Conservation (phyloP, 257 asterid species). For the Capsicum pubescens region DNA sequence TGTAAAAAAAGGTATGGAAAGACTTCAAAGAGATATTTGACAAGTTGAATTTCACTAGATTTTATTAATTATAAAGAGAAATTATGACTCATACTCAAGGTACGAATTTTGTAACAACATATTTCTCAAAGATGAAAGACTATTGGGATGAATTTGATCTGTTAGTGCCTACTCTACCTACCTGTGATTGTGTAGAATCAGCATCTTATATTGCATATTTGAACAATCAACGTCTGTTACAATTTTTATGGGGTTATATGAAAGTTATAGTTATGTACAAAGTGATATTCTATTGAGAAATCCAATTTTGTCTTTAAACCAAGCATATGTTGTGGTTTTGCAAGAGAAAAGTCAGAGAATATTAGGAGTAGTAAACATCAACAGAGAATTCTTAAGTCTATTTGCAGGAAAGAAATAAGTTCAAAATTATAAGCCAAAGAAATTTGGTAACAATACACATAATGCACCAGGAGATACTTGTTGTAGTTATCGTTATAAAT, state of each 20-base stretch:
- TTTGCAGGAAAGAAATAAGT: too few species aligned
- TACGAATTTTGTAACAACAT: too few species aligned
- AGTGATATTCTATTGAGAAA: not conserved
- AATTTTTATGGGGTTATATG: not conserved
- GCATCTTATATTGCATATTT: fast-evolving
- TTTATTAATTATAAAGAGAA: not conserved
- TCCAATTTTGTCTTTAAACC: not conserved
- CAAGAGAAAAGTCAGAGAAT: not conserved
- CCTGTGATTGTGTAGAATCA: too few species aligned
- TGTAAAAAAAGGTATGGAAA: too few species aligned
- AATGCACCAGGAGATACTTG: too few species aligned
- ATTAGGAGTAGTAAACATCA: not conserved
- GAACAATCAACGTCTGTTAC: not conserved
- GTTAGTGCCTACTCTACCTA: not conserved
- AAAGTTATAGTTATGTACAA: not conserved
- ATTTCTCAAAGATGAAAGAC: too few species aligned
- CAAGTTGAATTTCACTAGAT: not conserved
- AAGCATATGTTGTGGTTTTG: not conserved
- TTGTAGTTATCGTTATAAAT: too few species aligned
- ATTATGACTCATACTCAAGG: not conserved
- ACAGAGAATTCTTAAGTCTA: not conserved
- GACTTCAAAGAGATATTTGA: not conserved
- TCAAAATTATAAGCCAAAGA: too few species aligned
- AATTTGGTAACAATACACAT: too few species aligned
- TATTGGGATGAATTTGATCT: too few species aligned